Base-by-base conservation (phyloP, 208 protist genomes). In the Acanthamoeba sp. region DNA sequence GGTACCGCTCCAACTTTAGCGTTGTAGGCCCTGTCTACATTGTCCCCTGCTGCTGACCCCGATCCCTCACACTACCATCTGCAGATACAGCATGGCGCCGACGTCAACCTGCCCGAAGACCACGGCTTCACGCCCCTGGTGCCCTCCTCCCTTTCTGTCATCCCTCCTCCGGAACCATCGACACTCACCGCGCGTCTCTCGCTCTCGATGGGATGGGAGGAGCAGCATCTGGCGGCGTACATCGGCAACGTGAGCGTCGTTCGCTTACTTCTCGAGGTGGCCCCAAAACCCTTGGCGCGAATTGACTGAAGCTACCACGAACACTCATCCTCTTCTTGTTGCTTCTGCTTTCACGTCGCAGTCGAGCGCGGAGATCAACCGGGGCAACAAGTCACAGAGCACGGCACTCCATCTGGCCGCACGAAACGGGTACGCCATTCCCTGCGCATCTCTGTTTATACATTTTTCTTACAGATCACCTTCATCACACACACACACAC, bases 221-320 rank as follows among this genome's bases (percentile, higher is more conserved):
- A 2, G 36, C 29, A 82, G 71, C 71, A 82, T 45, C 71, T 82
- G 40, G 71, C 71, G 38, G 71, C 71, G 20, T 82, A 82, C 71
- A 45, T 82, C 5, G 71, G 71, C 71, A 82, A 82, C 40, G 71
- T 82, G 36, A 82, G 71, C 29, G 71, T 82, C 12, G 71, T 82
- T 38, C 71, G 71, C 9, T 24, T 82, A 9, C 71, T 82, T 4
- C 38, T 82, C 40, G 71, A 82, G n/a, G 66, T 76, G n/a, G n/a
- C n/a, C n/a, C n/a, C n/a, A n/a, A n/a, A n/a, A n/a, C n/a, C n/a
- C n/a, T n/a, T n/a, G n/a, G n/a, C n/a, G n/a, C n/a, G n/a, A n/a
- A n/a, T n/a, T n/a, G n/a, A n/a, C n/a, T n/a, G n/a, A n/a, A 29
- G 55, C 55, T 29, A 0, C 16, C 24, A n/a, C 55, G 18, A 1